Evolutionary conservation across 345 rosid species (phyloP).

Genomic region (Eucalyptus leucophloia): DNA sequence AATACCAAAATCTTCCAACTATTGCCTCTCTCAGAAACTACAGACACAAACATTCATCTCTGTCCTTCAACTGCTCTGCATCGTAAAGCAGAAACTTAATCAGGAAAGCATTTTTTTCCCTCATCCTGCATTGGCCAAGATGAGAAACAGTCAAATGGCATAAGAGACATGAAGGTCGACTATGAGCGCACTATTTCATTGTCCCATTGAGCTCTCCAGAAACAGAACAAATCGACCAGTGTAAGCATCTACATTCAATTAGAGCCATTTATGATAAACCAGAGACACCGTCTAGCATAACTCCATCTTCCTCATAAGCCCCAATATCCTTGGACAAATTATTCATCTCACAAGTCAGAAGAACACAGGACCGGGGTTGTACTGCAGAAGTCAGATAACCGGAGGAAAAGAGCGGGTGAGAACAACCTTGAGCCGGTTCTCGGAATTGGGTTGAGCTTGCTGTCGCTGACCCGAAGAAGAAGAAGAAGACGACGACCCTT

Average conservation of each 20-base stretch:
- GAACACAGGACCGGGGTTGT: background rate
- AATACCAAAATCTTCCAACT: background rate
- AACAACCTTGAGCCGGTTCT: slow-evolving; percentile 44
- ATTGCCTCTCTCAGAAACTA: no score
- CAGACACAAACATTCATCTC: no score
- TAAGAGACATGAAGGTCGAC: background rate
- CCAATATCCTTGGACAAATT: background rate
- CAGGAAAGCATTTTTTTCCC: background rate
- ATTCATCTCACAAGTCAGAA: background rate
- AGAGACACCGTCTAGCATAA: background rate
- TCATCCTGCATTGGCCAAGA: background rate
- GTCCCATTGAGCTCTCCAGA: background rate
- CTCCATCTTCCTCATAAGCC: background rate
- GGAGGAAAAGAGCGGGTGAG: background rate
- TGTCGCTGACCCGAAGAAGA: slow-evolving; percentile 15
- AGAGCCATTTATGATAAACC: background rate
- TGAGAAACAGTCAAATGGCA: background rate
- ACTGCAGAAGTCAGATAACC: background rate
- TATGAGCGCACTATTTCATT: background rate
- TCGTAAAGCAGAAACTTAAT: background rate
- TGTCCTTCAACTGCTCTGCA: no score
- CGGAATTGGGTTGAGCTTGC: slow-evolving; percentile 15
- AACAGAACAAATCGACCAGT: background rate
- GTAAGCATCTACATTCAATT: background rate
- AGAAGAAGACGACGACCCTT: background rate